Conservation (phyloP, 2,329 filamentous ascomycete genomes). For the Neophaeococcomyces aloes region DNA sequence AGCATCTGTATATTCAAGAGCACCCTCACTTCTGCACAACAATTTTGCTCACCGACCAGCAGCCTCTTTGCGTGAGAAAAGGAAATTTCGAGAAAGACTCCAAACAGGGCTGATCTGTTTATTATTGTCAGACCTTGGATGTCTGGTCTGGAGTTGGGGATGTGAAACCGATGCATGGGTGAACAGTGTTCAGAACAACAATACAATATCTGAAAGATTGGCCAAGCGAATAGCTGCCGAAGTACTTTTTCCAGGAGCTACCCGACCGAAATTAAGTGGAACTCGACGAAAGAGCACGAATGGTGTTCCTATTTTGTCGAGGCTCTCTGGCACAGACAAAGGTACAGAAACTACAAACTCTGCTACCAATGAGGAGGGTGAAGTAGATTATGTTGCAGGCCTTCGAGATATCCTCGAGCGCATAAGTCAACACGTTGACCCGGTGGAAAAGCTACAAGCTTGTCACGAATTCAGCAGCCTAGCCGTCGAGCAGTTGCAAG, state of each 20-base stretch:
- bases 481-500: constrained; percentile 51
- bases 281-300: background rate
- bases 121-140: constrained; percentile 79
- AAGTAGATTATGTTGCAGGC: constrained; percentile 6
- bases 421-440: constrained; percentile 83
- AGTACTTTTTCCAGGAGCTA: background rate
- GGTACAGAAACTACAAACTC: background rate
- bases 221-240: constrained; percentile 8
- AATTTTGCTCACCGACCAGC: constrained; percentile 22
- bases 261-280: background rate
- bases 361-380: background rate
- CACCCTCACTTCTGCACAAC: constrained; percentile 23
- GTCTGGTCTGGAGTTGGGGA: constrained; percentile 71
- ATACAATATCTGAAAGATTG: constrained; percentile 39
- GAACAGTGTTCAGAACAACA: constrained; percentile 49
- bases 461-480: constrained; percentile 74
- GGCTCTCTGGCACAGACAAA: background rate
- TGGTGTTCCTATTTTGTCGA: background rate
- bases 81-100: constrained; percentile 65
- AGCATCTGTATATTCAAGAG: constrained; percentile 25
- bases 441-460: constrained; percentile 72
- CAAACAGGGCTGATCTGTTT: constrained; percentile 73
- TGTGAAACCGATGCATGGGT: constrained; percentile 94
- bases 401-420: constrained; percentile 56
- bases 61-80: constrained; percentile 59